A percentile compares a stretch with the other conserved stretches of the same genome.
phyloP scores from a whole-genome alignment of 2,329 filamentous ascomycete genomes.

The Clonostachys rosea region DNA sequence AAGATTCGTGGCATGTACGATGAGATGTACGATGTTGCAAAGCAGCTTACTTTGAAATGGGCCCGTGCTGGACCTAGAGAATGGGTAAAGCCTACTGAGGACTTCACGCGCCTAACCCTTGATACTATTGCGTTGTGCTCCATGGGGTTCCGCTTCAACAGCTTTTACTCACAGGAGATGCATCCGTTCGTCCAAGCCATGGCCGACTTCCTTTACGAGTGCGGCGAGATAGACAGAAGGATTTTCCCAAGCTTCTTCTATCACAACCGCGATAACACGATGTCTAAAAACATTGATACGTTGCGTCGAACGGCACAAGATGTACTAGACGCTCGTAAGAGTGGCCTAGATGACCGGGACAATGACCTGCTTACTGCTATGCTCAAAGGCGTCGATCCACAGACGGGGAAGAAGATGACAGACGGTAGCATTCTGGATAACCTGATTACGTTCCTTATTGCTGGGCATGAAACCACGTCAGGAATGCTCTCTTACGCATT shows the following conservation, averaged over 20 bases:
- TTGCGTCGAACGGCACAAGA: slow-evolving; percentile 52
- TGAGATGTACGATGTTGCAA: slow-evolving; percentile 47
- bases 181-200: slow-evolving; percentile 4
- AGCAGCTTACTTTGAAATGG: slow-evolving; percentile 51
- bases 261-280: slow-evolving; percentile 32
- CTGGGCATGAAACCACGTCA: slow-evolving; percentile 68
- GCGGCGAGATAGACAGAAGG: slow-evolving; percentile 28
- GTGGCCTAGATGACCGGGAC: slow-evolving; percentile 46
- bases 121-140: slow-evolving; percentile 57
- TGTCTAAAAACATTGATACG: slow-evolving; percentile 41
- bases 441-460: slow-evolving; percentile 69
- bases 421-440: slow-evolving; percentile 64
- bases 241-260: slow-evolving; percentile 40
- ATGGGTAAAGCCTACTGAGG: slow-evolving; percentile 47
- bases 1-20: slow-evolving; percentile 53
- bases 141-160: slow-evolving; percentile 56
- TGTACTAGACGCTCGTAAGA: slow-evolving; percentile 41
- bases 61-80: slow-evolving; percentile 30
- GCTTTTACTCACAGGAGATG: slow-evolving; percentile 44
- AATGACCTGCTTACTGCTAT: slow-evolving; percentile 65
- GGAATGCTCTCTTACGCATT: slow-evolving; percentile 61
- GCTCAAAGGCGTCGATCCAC: slow-evolving; percentile 61
- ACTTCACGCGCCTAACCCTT: slow-evolving; percentile 57
- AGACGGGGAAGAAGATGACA: slow-evolving; percentile 60
- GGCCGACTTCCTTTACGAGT: slow-evolving; percentile 1